Base-by-base conservation (phyloP, 202 grass and related monocot species). In the Zoysia matrella region DNA sequence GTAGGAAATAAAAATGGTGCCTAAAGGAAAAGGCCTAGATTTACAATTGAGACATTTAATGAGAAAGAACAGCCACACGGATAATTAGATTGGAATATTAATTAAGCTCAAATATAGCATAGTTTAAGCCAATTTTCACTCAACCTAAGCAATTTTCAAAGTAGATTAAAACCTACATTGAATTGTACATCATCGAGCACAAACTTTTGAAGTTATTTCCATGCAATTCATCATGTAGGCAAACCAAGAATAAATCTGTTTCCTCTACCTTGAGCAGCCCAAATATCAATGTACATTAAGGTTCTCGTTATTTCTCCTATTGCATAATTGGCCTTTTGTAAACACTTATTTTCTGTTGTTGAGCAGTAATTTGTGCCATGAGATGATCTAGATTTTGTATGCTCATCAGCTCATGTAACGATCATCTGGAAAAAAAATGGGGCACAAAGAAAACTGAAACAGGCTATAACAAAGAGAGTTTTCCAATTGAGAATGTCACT, bases 381-480 rank as follows among this genome's bases (percentile, higher is more conserved):
- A 30, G n/a, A 60, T 2, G 57, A 60, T 60, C 57, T 60, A 7
- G 57, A 60, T 60, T 30, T 55, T 22, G 57, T 60, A 18, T 60
- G 57, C n/a, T 60, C 18, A 60, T 60, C n/a, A 60, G 16, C 57
- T 15, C 45, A 44, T 40, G 3, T 72, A 6, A 42, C 12, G 64
- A 72, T 63, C 45, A 64, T 77, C 39, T 71, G 8, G 13, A 30
- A 78, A 7, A 76, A 22, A 53, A 63, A 84, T 53, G 40, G 7
- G 22, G 4, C 39, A 66, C 10, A 46, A 2, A 49, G 18, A 40
- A 64, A 36, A 48, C 46, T 71, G 42, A 45, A 18, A 47, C 22
- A 18, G 5, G 12, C 40, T 42, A 47, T 74, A 9, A 11, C 2
- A 16, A 47, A 45, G 11, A 43, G 46, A 63, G 14, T 7, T 39